Conservation (phyloP, 331 rosid genomes). For the Pyracantha coccinea region DNA sequence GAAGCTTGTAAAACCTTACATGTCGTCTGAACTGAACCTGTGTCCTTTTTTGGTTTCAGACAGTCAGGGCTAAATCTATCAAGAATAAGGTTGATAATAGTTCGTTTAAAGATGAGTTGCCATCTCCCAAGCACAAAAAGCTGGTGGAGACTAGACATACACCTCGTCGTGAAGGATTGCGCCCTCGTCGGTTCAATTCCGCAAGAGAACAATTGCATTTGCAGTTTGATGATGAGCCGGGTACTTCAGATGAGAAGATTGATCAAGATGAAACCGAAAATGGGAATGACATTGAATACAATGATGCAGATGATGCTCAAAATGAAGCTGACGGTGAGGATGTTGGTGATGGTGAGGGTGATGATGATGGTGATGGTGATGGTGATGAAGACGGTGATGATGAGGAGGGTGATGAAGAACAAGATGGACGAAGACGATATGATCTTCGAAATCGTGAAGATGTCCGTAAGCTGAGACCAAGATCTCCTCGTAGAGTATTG, state of each 20-base stretch:
- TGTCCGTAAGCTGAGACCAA: conserved; percentile 69
- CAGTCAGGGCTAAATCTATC: conserved; percentile 28
- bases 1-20: not conserved
- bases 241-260: conserved; percentile 59
- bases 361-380: conserved; percentile 55
- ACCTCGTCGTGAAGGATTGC: conserved; percentile 89
- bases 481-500: conserved; percentile 88
- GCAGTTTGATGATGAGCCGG: conserved; percentile 70
- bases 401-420: conserved; percentile 82
- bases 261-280: conserved; percentile 80
- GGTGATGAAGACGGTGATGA: conserved; percentile 58
- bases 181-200: conserved; percentile 74
- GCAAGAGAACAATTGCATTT: conserved; percentile 33
- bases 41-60: conserved; percentile 36
- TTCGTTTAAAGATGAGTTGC: conserved; percentile 39
- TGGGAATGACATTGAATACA: conserved; percentile 74
- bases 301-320: conserved; percentile 80
- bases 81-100: conserved; percentile 44
- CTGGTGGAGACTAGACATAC: conserved; percentile 26
- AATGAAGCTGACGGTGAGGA: conserved; percentile 64
- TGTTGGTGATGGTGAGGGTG: conserved; percentile 54
- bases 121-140: conserved; percentile 56
- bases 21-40: conserved; percentile 24
- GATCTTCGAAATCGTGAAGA: conserved; percentile 95
- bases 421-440: conserved; percentile 84